Base-by-base conservation (phyloP, 192 early-diverging fungal species). In the Cetraspora pellucida region DNA sequence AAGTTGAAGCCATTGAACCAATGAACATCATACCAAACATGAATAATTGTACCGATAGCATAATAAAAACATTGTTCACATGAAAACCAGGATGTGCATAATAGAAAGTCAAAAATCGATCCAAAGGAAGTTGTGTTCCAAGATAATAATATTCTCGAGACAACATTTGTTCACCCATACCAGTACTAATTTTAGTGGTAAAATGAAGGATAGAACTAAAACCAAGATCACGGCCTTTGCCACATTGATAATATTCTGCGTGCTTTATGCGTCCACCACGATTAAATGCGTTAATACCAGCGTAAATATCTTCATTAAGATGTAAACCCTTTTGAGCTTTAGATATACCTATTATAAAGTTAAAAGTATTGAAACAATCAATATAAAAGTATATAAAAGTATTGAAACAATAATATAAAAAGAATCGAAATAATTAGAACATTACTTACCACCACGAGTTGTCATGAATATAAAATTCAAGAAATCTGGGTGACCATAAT, bases 81-180 rank as follows among this genome's bases (percentile, higher is more conserved):
- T 95, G 94, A 86, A 94, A 95, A 23, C 93, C 94, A 30, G 94
- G 92, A 79, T 95, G 94, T 17, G 94, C 92, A 78, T 93, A 95
- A 81, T 90, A 95, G 82, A 95, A 94, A 2, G 94, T 95, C 67
- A 95, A 81, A 85, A 94, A 93, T 3, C 93, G 88, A 77, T 96
- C 95, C 47, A 95, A 78, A 6, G 94, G 92, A 49, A 96, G 82
- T 72, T 93, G 92, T 25, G 92, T 90, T 46, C 95, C 94, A 63
- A 96, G 85, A 79, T 93, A 93, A 82, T 96, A 95, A 82, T 96
- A 93, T 79, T 96, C 95, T 77, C 95, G 89, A n/a, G 95, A 95
- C 54, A 95, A 80, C 90, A 95, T 94, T 83, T 96, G 95, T 82
- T 96, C 95, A 58, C 92, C 93, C 95, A 96, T 96, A 74, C 95